Conservation (phyloP, 371 early-diverging fungal genomes). For the Actinomucor elegans region DNA sequence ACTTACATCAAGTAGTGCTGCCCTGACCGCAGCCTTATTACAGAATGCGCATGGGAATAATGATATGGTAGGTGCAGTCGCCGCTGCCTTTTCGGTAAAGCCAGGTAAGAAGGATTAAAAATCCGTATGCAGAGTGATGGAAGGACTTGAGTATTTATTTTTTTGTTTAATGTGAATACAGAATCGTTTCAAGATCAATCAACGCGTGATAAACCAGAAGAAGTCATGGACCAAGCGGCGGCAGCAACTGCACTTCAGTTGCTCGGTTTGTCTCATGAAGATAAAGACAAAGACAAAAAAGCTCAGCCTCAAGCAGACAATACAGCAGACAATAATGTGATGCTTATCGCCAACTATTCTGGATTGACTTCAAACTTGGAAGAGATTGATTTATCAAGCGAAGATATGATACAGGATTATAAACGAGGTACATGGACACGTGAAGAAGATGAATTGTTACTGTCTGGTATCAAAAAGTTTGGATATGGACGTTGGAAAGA, state of each 20-base stretch:
- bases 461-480: conserved; percentile 41
- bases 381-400: conserved; percentile 27
- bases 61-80: conserved; percentile 29
- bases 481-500: conserved; percentile 52
- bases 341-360: conserved; percentile 36
- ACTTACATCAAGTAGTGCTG: conserved; percentile 15
- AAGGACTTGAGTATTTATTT: no score
- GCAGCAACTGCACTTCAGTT: conserved; percentile 28
- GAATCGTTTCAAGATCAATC: no score
- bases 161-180: not conserved
- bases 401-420: conserved; percentile 32
- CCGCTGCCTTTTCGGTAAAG: conserved; percentile 36
- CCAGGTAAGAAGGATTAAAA: conserved; percentile 20
- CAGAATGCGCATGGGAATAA: conserved; percentile 20
- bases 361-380: conserved; percentile 16
- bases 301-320: not conserved
- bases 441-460: conserved; percentile 45
- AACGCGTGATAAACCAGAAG: not conserved
- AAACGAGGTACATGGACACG: conserved; percentile 46
- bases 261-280: conserved; percentile 10
- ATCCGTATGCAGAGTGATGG: no score
- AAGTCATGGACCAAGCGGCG: conserved; percentile 24
- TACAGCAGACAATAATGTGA: conserved; percentile 4
- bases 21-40: conserved; percentile 29
- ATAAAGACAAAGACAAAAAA: conserved; percentile 1